Conservation (phyloP, 345 rosid genomes). For the Crucihimalaya himalaica region DNA sequence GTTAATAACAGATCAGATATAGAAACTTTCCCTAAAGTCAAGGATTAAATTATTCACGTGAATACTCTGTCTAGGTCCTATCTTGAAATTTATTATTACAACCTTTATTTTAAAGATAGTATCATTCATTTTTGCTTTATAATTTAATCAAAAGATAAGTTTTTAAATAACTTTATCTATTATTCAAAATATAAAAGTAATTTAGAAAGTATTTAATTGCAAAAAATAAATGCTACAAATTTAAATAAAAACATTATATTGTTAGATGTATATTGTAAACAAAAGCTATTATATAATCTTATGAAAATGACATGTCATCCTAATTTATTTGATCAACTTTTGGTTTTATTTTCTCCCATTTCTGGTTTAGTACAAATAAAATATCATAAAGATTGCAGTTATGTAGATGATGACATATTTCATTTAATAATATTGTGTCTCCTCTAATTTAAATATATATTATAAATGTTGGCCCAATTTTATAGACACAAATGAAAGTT, state of each 20-base stretch:
- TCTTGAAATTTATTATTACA: conserved; percentile 7
- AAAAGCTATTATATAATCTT: background rate
- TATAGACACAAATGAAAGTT: background rate
- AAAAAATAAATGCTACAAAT: background rate
- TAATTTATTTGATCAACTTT: background rate
- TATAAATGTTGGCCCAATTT: background rate
- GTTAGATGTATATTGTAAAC: background rate
- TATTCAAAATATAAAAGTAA: background rate
- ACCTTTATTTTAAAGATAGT: background rate
- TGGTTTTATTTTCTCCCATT: background rate
- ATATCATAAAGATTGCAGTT: conserved; percentile 20
- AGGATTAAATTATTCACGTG: conserved; percentile 25
- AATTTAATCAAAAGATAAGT: background rate
- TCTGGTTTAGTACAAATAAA: conserved; percentile 2
- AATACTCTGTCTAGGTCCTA: conserved; percentile 32
- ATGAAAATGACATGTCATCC: conserved; percentile 17
- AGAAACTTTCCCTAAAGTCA: conserved; percentile 1
- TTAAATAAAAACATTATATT: background rate
- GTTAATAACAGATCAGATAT: conserved; percentile 14
- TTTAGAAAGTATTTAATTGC: background rate
- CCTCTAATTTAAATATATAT: background rate
- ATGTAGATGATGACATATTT: conserved; percentile 8
- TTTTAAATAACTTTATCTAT: background rate
- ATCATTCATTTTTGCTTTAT: background rate
- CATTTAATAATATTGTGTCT: background rate